Conservation (phyloP, 805 yeast species). For the Gaillardinia entomophila region DNA sequence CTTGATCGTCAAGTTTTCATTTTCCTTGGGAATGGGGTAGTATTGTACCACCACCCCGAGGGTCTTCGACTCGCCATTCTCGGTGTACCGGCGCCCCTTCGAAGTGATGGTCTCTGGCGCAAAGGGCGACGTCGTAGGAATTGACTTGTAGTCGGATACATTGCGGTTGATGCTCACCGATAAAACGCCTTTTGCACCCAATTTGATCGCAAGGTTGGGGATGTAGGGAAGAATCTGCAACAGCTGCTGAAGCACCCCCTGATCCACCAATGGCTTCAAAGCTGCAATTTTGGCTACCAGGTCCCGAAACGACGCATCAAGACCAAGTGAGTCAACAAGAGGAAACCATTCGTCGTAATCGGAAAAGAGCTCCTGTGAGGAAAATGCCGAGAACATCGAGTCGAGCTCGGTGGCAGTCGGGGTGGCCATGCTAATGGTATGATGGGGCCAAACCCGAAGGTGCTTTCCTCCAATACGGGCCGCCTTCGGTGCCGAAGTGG, state of each 20-base stretch:
- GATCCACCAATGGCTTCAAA: slow-evolving; percentile 18
- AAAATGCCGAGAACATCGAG: slow-evolving; percentile 47
- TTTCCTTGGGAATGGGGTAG: slow-evolving; percentile 39
- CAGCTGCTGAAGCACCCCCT: slow-evolving; percentile 59
- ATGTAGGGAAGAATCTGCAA: slow-evolving; percentile 70
- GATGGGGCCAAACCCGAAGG: slow-evolving; percentile 44
- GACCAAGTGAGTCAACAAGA: slow-evolving; percentile 53
- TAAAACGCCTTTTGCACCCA: slow-evolving; percentile 61
- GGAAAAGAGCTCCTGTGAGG: slow-evolving; percentile 32
- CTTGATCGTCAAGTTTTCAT: slow-evolving; percentile 27
- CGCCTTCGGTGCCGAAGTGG: slow-evolving; percentile 70
- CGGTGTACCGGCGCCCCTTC: slow-evolving; percentile 8
- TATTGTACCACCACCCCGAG: slow-evolving; percentile 62
- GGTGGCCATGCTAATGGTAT: slow-evolving; percentile 44
- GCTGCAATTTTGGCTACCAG: slow-evolving; percentile 28
- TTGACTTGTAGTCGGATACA: slow-evolving; percentile 23
- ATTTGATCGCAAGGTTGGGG: slow-evolving; percentile 60
- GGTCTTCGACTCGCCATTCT: slow-evolving; percentile 3
- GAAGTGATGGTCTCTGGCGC: slow-evolving; percentile 19
- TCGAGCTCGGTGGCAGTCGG: slow-evolving; percentile 67
- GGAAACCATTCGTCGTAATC: slow-evolving; percentile 71
- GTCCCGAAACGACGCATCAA: slow-evolving; percentile 42
- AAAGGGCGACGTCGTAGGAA: slow-evolving; percentile 26
- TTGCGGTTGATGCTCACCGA: slow-evolving; percentile 28
- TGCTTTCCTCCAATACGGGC: slow-evolving; percentile 36